These are phyloP conservation scores for Aegle marmelos DNA, from an alignment of 345 rosid genomes.

Conservation along the genomic window DNA sequence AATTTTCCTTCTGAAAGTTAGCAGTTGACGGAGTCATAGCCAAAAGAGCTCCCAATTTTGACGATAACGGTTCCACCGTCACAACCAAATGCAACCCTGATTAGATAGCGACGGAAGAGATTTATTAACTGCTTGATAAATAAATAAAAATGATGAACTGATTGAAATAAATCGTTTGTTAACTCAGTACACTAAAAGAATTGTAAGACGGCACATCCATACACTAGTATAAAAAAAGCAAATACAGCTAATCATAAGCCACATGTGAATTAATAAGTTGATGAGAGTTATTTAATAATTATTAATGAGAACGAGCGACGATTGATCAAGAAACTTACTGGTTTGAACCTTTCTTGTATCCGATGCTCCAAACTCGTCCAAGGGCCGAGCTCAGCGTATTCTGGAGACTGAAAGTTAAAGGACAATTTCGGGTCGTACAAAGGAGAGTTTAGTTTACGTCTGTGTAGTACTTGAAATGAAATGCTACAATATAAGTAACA, in stretches of 20 bases:
- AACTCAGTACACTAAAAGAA: neutral
- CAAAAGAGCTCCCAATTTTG: constrained; percentile 28
- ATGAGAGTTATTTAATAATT: neutral
- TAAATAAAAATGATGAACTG: neutral
- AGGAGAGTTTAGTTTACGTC: neutral
- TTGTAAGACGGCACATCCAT: neutral
- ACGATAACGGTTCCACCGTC: constrained; percentile 87
- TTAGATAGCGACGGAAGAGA: constrained; percentile 2
- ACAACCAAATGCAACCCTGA: constrained; percentile 80
- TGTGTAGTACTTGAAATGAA: neutral
- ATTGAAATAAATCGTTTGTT: neutral
- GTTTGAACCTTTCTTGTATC: constrained; percentile 62
- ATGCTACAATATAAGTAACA: neutral
- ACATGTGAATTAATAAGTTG: neutral
- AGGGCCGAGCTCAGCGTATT: constrained; percentile 52
- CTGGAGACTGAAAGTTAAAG: constrained; percentile 32
- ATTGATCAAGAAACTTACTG: constrained; percentile 42
- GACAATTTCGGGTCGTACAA: neutral
- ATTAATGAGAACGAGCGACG: neutral
- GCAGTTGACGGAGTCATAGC: neutral
- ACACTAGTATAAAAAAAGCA: no score
- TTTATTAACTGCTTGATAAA: neutral
- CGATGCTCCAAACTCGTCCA: constrained; percentile 83
- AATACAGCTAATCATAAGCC: neutral
- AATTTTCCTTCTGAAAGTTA: neutral